Evolutionary conservation across 805 yeast species (phyloP), one percentile per base, ranked within the genome.

Genomic region (Yarrowia divulgata): DNA sequence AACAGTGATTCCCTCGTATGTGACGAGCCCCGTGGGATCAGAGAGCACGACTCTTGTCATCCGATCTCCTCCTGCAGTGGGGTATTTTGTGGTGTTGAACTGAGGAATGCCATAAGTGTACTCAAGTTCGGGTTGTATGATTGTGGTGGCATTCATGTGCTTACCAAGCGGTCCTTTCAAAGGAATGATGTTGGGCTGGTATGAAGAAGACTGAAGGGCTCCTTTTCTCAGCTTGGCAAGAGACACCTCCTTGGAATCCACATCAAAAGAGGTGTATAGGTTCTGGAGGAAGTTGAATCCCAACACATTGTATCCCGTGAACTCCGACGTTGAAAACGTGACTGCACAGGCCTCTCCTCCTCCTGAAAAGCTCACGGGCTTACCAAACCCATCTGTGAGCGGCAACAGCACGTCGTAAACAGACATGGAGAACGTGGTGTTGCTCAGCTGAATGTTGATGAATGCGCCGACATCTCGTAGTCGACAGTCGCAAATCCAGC

Each of bases 321-420:
- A 63, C 14, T 63, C 68, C 0, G 68, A 63, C 14, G 68, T 48
- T 35, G 68, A 63, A 32, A 63, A 48, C 2, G 57, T 49, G n/a
- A 63, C 57, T 5, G 55, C 55, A 16, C 68, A 63, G 2, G 68
- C 68, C n/a, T 48, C 46, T 14, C 68, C 68, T 13, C 68, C 68
- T 37, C 57, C 68, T 5, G 57, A 37, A 23, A 63, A 63, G 16
- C 40, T 63, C 9, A 63, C 57, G 12, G 55, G 32, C 8, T 63
- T 63, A 1, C 68, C 57, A 18, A 39, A 48, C 9, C 68, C 68
- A 8, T 63, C 68, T 37, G 68, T 63, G 6, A 63, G 40, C 1
- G 68, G 68, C 18, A 63, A 13, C 57, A 63, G 16, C n/a, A 49
- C 57, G 14, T 63, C 68, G 23, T 63, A 63, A 6, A 63, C 68